Evolutionary conservation across 371 early-diverging fungal genomes (phyloP).

Genomic region (Chytridium lagenaria): DNA sequence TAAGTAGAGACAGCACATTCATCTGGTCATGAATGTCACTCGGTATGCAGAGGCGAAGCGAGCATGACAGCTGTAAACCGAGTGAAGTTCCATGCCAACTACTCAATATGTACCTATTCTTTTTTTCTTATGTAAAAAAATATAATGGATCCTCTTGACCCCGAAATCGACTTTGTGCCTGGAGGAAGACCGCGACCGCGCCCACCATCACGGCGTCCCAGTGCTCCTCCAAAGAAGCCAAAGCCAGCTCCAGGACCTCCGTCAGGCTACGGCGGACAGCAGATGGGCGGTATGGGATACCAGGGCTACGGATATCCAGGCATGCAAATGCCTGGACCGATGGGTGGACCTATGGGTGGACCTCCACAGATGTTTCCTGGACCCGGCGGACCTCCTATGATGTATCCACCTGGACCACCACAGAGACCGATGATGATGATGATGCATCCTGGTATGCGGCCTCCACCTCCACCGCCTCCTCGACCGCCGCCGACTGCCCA

Average conservation of each 20-base stretch:
- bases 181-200: conserved; percentile 14
- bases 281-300: neutral
- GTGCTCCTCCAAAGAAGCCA: neutral
- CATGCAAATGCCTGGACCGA: neutral
- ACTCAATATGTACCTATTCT: neutral
- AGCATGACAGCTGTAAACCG: neutral
- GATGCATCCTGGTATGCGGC: conserved; percentile 10
- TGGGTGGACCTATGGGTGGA: neutral
- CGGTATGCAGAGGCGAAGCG: conserved; percentile 3
- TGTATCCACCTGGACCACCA: conserved; percentile 18
- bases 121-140: neutral
- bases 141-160: conserved; percentile 25
- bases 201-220: neutral
- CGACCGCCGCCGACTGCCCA: conserved; percentile 2
- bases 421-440: conserved; percentile 1
- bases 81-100: neutral
- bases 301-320: conserved; percentile 4
- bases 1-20: too few species aligned
- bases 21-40: too few species aligned
- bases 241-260: conserved; percentile 1
- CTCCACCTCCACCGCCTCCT: conserved; percentile 23
- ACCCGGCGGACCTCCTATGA: neutral
- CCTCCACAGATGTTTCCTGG: neutral
- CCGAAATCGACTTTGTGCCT: conserved; percentile 24
- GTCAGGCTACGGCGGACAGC: conserved; percentile 3